phyloP scores from a whole-genome alignment of 1,139 yeast genomes.

The Geotrichum reessii region DNA sequence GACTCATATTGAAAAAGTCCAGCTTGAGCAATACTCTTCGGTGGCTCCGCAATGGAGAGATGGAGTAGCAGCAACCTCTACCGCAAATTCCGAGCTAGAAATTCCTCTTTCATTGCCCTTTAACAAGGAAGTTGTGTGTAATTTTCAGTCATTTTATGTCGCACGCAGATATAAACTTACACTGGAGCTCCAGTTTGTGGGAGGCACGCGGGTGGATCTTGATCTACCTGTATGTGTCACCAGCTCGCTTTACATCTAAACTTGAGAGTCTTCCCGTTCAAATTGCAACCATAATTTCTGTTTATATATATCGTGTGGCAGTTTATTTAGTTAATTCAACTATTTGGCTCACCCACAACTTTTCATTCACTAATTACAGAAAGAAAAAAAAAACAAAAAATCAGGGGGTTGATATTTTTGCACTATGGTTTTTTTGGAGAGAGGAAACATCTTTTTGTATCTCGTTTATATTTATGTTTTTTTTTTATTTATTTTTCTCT shows the following conservation, averaged over 20 bases:
- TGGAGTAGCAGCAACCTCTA: neutral
- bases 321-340: no score
- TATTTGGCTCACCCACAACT: no score
- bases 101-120: neutral
- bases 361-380: no score
- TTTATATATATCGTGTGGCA: no score
- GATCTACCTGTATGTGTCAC: neutral
- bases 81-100: neutral
- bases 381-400: no score
- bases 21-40: neutral
- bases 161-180: neutral
- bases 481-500: no score
- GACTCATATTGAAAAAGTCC: neutral
- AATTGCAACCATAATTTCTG: no score
- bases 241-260: neutral
- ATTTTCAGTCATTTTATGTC: neutral
- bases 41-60: neutral
- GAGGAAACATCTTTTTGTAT: no score
- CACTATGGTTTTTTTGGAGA: no score
- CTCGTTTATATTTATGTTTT: no score
- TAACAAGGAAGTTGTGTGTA: neutral
- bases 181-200: neutral
- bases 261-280: no score
- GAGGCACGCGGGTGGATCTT: neutral
- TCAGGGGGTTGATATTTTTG: no score